Evolutionary conservation across 192 early-diverging fungal species (phyloP), one percentile per base, ranked within the genome.

Genomic region (Lunasporangiospora selenospora): DNA sequence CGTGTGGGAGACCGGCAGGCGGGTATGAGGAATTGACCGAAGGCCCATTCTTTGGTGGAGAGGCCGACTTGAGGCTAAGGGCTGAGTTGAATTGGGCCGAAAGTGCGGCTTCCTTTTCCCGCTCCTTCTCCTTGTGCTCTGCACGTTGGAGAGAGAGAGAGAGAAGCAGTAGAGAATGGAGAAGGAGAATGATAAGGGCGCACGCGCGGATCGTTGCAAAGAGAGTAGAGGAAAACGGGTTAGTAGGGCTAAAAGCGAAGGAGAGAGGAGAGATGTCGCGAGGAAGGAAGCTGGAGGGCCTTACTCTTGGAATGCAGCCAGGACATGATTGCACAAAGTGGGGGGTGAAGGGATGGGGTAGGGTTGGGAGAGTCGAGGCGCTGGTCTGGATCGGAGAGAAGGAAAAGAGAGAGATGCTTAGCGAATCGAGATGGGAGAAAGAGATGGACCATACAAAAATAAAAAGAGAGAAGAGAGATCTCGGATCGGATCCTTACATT

Each of bases 261-360:
- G 34, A 18, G n/a, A 42, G 31, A 31, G 30, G 26, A 6, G 0
- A 47, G 21, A 7, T 6, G 13, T 3, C 6, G n/a, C 34, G 44
- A 3, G 21, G 37, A 16, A 3, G 2, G 37, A 49, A n/a, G n/a
- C n/a, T n/a, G n/a, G n/a, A n/a, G n/a, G n/a, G n/a, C n/a, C 69
- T 33, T 63, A 73, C 69, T 73, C 43, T 63, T 73, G 42, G 69
- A 63, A 24, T 63, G 59, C 55, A 73, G 41, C 69, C 69, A 71
- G 53, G 67, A 73, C 69, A 73, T 73, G 53, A 52, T 49, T n/a
- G n/a, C n/a, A n/a, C n/a, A n/a, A n/a, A n/a, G n/a, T n/a, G n/a
- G n/a, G 49, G 38, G 5, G 19, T 16, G 30, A 6, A 21, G 26
- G 18, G 38, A 54, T 26, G 54, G 39, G 40, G 26, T 49, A 15